A percentile compares a stretch with the other conserved stretches of the same genome.
Evolutionary conservation across 768 basidiomycete species (phyloP).

Genomic region (Peribolospora baueri): DNA sequence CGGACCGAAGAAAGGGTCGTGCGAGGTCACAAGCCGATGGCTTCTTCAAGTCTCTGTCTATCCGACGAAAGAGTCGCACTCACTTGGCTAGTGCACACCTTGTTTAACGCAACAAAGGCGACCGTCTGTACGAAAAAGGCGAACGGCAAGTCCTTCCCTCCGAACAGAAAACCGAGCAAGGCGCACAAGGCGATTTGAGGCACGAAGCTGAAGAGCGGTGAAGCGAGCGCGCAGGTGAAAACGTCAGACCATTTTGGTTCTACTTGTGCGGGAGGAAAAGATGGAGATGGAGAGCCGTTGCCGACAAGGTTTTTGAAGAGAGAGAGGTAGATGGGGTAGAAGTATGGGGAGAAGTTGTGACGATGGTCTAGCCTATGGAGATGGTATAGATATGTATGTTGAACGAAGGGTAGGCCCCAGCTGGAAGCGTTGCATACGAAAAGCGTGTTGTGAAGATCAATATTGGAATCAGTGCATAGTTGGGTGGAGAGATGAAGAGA

Average conservation of each 20-base stretch:
- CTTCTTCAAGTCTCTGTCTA: background rate
- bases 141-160: slow-evolving; percentile 40
- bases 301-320: slow-evolving; percentile 27
- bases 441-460: background rate
- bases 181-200: slow-evolving; percentile 29
- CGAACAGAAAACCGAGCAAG: slow-evolving; percentile 48
- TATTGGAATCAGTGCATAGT: background rate
- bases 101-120: slow-evolving; percentile 84
- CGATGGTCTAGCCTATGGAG: slow-evolving; percentile 75
- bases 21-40: too few relatives aligned
- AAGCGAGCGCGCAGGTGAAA: background rate
- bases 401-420: slow-evolving; percentile 80
- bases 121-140: slow-evolving; percentile 81
- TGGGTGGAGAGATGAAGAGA: background rate
- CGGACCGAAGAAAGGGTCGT: background rate
- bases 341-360: slow-evolving; percentile 96
- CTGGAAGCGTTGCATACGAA: slow-evolving; percentile 23
- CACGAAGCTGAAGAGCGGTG: slow-evolving; percentile 10
- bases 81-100: slow-evolving; percentile 93
- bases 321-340: slow-evolving; percentile 77
- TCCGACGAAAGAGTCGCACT: slow-evolving; percentile 6
- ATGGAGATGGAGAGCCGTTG: background rate
- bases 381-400: slow-evolving; percentile 85
- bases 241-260: background rate
- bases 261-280: background rate